A percentile compares a stretch with the other conserved stretches of the same genome.
Evolutionary conservation across 768 basidiomycete species (phyloP).

Genomic region (Chlorophyllum brunneum): DNA sequence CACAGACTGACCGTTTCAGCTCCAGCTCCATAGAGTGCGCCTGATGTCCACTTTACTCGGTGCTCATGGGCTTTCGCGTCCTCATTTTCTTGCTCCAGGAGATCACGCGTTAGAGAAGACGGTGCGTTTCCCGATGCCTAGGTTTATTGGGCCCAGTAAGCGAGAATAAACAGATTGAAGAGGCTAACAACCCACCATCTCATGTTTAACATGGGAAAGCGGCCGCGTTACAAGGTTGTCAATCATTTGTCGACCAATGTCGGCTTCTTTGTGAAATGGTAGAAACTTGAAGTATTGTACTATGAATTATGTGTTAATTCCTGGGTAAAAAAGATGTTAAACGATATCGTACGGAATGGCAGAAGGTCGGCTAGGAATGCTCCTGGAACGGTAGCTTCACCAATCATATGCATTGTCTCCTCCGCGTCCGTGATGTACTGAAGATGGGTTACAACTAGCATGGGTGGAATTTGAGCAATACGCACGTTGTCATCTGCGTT

Average conservation of each 20-base stretch:
- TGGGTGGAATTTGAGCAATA: constrained; percentile 33
- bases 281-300: constrained; percentile 34
- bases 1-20: constrained; percentile 9
- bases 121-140: constrained; percentile 39
- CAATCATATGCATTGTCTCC: constrained; percentile 47
- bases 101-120: constrained; percentile 38
- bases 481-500: constrained; percentile 43
- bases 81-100: constrained; percentile 31
- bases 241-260: constrained; percentile 34
- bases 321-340: no score
- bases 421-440: constrained; percentile 33
- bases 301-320: not conserved
- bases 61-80: constrained; percentile 25
- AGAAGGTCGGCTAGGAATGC: constrained; percentile 39
- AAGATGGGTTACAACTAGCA: not conserved
- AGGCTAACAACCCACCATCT: constrained; percentile 2
- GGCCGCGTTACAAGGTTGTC: constrained; percentile 34
- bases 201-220: constrained; percentile 16
- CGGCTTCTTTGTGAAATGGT: constrained; percentile 48
- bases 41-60: constrained; percentile 16
- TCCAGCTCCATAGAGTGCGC: constrained; percentile 20
- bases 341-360: constrained; percentile 37
- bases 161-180: not conserved
- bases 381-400: constrained; percentile 44
- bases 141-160: not conserved